Conservation (phyloP, 371 early-diverging fungal genomes). For the Vairimorpha ceranae region DNA sequence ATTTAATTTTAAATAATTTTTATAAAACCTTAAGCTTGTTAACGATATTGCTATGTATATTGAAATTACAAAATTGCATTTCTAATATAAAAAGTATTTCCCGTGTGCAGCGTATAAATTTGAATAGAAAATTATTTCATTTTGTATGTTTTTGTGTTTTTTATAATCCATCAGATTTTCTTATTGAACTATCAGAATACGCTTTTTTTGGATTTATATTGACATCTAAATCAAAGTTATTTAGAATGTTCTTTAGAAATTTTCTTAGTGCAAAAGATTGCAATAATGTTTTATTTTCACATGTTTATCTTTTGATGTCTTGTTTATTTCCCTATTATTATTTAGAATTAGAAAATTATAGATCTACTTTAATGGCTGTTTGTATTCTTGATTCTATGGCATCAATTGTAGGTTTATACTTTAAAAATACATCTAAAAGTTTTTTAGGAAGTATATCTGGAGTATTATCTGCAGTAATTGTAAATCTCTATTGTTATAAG, state of each 20-base stretch:
- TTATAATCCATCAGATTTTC: slow-evolving; percentile 14
- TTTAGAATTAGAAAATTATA: slow-evolving; percentile 21
- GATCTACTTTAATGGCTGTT: slow-evolving; percentile 13
- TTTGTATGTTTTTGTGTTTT: slow-evolving; percentile 19
- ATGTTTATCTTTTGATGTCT: slow-evolving; percentile 27
- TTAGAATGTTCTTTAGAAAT: background rate
- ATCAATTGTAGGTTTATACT: slow-evolving; percentile 26
- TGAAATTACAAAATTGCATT: background rate
- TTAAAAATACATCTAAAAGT: slow-evolving; percentile 26
- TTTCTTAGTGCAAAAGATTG: slow-evolving; percentile 28
- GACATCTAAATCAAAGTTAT: background rate
- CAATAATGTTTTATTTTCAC: slow-evolving; percentile 10
- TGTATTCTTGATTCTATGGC: slow-evolving; percentile 37
- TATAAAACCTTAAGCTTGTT: background rate
- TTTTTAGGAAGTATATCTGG: slow-evolving; percentile 20
- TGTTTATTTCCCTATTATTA: slow-evolving; percentile 18
- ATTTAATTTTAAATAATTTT: background rate
- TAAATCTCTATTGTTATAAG: slow-evolving; percentile 19
- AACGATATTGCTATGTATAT: background rate
- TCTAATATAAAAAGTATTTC: background rate
- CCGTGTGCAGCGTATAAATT: slow-evolving; percentile 9
- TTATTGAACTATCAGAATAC: slow-evolving; percentile 9
- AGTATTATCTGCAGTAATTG: background rate
- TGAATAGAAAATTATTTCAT: slow-evolving; percentile 39
- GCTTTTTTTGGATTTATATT: slow-evolving; percentile 14